Conservation (phyloP, 106 monocot genomes). For the Apostasia shenzhenica region DNA sequence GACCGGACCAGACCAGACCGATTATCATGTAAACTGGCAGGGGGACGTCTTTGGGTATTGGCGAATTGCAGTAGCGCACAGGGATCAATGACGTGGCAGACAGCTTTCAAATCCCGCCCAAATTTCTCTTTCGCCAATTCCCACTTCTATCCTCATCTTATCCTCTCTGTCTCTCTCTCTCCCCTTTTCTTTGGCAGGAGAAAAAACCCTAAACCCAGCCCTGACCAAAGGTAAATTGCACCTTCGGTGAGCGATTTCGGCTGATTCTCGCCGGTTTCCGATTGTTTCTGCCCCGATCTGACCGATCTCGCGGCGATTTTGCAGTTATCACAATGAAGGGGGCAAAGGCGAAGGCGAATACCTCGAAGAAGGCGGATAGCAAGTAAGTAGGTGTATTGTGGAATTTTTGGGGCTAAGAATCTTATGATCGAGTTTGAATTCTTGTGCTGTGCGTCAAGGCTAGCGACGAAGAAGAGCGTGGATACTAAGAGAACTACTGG, state of each 20-base stretch:
- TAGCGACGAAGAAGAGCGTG: neutral
- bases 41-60: neutral
- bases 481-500: neutral
- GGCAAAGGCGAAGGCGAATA: slow-evolving; percentile 6
- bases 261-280: too few species aligned
- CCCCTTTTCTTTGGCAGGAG: neutral
- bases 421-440: neutral
- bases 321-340: slow-evolving; percentile 6
- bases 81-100: neutral
- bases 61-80: neutral
- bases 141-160: slow-evolving; percentile 5
- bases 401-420: neutral
- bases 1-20: too few species aligned
- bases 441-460: neutral
- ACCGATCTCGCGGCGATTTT: neutral
- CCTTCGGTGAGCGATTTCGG: neutral
- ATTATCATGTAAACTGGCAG: too few species aligned
- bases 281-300: too few species aligned
- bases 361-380: slow-evolving; percentile 4
- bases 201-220: slow-evolving; percentile 2
- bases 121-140: slow-evolving; percentile 1
- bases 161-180: neutral
- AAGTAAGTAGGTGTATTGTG: neutral
- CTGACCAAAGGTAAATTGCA: neutral
- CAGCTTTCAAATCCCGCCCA: slow-evolving; percentile 9